phyloP scores from a whole-genome alignment of 768 basidiomycete species.

The Termitomyces sp. region DNA sequence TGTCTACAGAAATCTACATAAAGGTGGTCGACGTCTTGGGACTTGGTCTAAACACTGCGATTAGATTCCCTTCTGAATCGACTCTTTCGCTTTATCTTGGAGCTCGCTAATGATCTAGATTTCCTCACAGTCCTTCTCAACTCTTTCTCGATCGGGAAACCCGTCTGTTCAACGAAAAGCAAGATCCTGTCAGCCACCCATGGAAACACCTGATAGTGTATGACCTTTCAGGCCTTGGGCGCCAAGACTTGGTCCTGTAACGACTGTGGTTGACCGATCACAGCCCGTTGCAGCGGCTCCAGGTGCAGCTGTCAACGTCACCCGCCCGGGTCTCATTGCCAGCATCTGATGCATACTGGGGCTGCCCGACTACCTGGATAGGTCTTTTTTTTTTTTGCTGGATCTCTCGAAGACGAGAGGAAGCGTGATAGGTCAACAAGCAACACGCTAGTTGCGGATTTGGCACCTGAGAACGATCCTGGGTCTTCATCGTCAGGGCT shows the following conservation, averaged over 20 bases:
- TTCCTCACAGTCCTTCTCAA: too few relatives aligned
- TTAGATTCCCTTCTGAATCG: too few relatives aligned
- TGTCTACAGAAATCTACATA: too few relatives aligned
- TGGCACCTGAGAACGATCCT: neutral
- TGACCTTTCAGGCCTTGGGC: conserved; percentile 7
- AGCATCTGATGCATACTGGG: neutral
- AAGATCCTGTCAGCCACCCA: neutral
- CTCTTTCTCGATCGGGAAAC: neutral
- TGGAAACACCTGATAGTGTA: too few relatives aligned
- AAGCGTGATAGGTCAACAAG: neutral
- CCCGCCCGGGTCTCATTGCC: neutral
- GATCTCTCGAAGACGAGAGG: neutral
- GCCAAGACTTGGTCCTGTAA: conserved; percentile 11
- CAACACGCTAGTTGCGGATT: neutral
- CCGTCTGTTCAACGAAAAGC: conserved; percentile 6
- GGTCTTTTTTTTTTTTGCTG: conserved; percentile 4
- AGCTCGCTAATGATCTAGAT: neutral
- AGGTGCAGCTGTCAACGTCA: neutral
- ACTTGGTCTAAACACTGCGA: too few relatives aligned
- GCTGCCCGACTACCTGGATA: conserved; percentile 25
- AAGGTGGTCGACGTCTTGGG: too few relatives aligned
- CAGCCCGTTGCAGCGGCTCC: conserved; percentile 5
- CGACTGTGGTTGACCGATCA: neutral
- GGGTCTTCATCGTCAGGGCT: neutral
- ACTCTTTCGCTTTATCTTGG: too few relatives aligned